These are phyloP conservation scores for Fraxinus floribunda DNA, from an alignment of 305 asterid genomes.

Conservation along the genomic window DNA sequence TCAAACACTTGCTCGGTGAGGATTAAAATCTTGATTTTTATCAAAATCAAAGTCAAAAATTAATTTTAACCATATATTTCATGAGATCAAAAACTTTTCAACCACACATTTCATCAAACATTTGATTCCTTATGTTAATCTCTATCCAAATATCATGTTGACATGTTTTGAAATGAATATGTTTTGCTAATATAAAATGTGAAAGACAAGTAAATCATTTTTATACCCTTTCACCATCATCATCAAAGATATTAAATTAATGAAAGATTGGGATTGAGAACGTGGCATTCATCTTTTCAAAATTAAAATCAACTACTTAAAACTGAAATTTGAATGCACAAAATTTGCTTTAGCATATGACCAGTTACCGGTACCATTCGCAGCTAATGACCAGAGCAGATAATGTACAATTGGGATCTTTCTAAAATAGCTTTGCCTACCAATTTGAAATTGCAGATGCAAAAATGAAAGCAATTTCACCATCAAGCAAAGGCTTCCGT, in stretches of 20 bases:
- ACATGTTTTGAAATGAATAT: neutral
- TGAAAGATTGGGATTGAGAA: neutral
- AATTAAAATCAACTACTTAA: neutral
- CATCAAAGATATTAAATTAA: neutral
- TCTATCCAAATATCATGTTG: neutral
- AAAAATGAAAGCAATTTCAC: neutral
- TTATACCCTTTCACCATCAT: neutral
- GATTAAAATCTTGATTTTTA: too few relatives aligned
- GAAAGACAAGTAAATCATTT: neutral
- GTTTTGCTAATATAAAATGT: neutral
- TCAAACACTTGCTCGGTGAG: too few relatives aligned
- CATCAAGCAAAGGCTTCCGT: neutral
- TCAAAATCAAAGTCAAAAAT: too few relatives aligned
- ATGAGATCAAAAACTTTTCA: too few relatives aligned
- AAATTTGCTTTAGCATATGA: neutral
- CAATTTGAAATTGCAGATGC: neutral
- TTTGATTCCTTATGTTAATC: neutral
- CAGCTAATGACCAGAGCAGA: too few relatives aligned
- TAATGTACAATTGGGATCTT: neutral
- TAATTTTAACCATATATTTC: too few relatives aligned
- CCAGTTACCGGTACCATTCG: too few relatives aligned
- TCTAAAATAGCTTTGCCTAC: neutral
- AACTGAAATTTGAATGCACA: neutral
- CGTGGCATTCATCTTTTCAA: neutral
- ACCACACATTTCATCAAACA: too few relatives aligned